Evolutionary conservation across 345 rosid genomes (phyloP).

Genomic region (Citrus reticulata): DNA sequence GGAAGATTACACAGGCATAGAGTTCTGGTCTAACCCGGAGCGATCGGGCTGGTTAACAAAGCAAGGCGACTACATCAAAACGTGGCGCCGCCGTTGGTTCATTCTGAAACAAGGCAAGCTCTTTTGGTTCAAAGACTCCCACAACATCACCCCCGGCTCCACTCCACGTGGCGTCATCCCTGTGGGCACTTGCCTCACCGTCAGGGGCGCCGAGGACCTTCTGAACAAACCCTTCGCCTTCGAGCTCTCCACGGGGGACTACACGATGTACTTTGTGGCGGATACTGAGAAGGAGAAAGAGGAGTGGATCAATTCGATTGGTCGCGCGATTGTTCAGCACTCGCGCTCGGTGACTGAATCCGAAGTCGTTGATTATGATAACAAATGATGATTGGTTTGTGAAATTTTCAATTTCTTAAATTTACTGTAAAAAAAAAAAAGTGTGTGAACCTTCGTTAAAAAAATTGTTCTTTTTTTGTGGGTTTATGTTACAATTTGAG

Average conservation of each 20-base stretch:
- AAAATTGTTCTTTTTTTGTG: background rate
- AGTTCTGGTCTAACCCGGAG: constrained; percentile 74
- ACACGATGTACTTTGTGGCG: constrained; percentile 73
- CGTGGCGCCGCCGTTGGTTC: constrained; percentile 93
- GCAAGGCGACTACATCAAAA: constrained; percentile 82
- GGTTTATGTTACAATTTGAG: background rate
- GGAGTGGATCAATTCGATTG: constrained; percentile 91
- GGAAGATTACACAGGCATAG: constrained; percentile 57
- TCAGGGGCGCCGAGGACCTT: constrained; percentile 83
- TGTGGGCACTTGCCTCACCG: constrained; percentile 65
- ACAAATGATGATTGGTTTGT: constrained; percentile 16
- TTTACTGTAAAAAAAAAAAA: background rate
- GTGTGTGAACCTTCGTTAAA: background rate
- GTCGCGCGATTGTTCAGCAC: constrained; percentile 77
- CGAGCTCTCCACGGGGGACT: constrained; percentile 58
- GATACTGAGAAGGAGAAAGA: constrained; percentile 81
- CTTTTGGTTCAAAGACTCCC: constrained; percentile 75
- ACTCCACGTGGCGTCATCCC: constrained; percentile 74
- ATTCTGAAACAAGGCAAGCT: constrained; percentile 77
- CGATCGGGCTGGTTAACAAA: constrained; percentile 74
- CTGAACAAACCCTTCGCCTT: constrained; percentile 70
- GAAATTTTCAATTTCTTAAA: background rate
- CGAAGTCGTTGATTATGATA: constrained; percentile 67
- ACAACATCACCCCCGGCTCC: constrained; percentile 38
- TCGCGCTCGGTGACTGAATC: constrained; percentile 79